A percentile compares a stretch with the other conserved stretches of the same genome.
phyloP scores from a whole-genome alignment of 2,329 filamentous ascomycete genomes.

The Paramyrothecium roridum region DNA sequence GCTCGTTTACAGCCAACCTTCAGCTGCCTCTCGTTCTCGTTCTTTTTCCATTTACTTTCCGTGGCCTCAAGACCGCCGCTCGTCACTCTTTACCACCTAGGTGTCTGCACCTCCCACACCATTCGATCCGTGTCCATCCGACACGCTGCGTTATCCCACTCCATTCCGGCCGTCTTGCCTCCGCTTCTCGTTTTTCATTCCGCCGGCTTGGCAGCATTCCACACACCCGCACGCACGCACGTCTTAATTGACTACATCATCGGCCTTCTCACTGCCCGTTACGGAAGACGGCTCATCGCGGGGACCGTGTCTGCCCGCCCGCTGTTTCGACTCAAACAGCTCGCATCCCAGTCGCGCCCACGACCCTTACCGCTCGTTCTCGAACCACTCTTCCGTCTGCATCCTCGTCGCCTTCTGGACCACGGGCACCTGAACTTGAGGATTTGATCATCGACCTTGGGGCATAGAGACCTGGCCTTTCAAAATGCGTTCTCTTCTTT shows the following conservation, averaged over 20 bases:
- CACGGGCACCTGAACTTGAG: background rate
- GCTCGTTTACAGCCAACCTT: background rate
- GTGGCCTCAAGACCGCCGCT: background rate
- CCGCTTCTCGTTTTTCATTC: background rate
- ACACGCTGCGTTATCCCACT: background rate
- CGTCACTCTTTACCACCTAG: slow-evolving; percentile 6
- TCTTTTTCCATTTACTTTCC: background rate
- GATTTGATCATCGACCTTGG: background rate
- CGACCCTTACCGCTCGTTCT: background rate
- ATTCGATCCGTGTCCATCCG: background rate
- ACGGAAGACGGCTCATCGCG: too few relatives aligned
- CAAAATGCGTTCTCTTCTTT: slow-evolving; percentile 23
- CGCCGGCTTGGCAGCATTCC: background rate
- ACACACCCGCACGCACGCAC: background rate
- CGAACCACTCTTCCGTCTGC: too few relatives aligned
- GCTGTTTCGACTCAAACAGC: too few relatives aligned
- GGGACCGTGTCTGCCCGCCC: too few relatives aligned
- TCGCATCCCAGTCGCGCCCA: too few relatives aligned
- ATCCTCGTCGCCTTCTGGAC: too few relatives aligned
- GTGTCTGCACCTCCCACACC: background rate
- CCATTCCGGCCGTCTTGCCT: background rate
- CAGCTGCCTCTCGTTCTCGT: background rate
- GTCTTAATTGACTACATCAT: too few relatives aligned
- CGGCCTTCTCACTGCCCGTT: too few relatives aligned
- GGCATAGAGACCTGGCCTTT: background rate